Evolutionary conservation across 192 early-diverging fungal genomes (phyloP).

Genomic region (Entrophospora sp.): DNA sequence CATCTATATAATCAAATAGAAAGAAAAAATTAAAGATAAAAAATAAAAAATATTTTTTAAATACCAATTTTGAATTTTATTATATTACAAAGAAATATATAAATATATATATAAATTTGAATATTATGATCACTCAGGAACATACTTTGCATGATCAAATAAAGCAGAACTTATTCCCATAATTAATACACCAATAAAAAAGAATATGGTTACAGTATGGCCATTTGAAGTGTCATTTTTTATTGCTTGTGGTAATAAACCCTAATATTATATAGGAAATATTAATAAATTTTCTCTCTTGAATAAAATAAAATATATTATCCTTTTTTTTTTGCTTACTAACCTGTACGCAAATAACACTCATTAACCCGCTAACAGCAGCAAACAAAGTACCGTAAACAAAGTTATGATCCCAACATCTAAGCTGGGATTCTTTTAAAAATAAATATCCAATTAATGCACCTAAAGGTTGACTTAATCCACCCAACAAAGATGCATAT

Average conservation of each 20-base stretch:
- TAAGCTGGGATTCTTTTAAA: conserved; percentile 1
- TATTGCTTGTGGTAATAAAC: conserved; percentile 14
- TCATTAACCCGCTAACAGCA: conserved; percentile 1
- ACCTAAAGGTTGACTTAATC: conserved; percentile 45
- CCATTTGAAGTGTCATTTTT: conserved; percentile 8
- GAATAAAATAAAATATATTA: background rate
- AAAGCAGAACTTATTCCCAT: conserved; percentile 5
- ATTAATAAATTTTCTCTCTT: background rate
- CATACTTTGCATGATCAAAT: no score
- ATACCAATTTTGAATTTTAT: no score
- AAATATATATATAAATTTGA: no score
- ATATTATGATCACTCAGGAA: no score
- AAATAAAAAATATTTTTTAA: no score
- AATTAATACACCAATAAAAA: conserved; percentile 7
- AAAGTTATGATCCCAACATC: conserved; percentile 6
- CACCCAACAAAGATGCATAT: conserved; percentile 38
- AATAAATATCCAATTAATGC: conserved; percentile 40
- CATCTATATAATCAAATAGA: no score
- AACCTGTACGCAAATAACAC: conserved; percentile 11
- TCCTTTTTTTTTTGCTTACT: background rate
- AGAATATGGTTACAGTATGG: background rate
- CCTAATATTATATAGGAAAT: background rate
- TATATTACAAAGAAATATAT: no score
- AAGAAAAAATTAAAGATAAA: no score
- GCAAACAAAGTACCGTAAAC: conserved; percentile 7